These are phyloP conservation scores for Nemania sp. DNA, from an alignment of 2,329 filamentous ascomycete species.

Conservation along the genomic window DNA sequence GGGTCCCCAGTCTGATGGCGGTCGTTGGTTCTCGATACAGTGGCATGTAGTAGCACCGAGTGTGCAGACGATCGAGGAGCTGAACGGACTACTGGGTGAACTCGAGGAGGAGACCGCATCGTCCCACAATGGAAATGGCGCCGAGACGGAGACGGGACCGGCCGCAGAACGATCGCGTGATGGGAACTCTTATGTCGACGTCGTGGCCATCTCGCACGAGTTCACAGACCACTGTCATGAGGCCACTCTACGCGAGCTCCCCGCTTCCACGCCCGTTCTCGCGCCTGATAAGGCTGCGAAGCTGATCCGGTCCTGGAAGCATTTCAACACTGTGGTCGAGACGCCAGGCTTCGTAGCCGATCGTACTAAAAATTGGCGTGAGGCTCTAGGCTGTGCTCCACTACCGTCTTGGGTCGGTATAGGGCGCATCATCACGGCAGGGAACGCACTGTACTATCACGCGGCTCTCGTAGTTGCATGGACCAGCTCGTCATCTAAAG, in stretches of 20 bases:
- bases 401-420: slow-evolving; percentile 66
- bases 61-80: slow-evolving; percentile 56
- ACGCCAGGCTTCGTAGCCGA: slow-evolving; percentile 49
- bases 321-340: slow-evolving; percentile 60
- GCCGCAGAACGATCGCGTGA: neutral
- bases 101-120: slow-evolving; percentile 47
- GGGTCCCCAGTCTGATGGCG: slow-evolving; percentile 65
- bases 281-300: slow-evolving; percentile 61
- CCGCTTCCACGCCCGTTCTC: slow-evolving; percentile 58
- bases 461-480: slow-evolving; percentile 64
- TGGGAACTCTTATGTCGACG: slow-evolving; percentile 53
- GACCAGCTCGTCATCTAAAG: slow-evolving; percentile 24
- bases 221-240: slow-evolving; percentile 71
- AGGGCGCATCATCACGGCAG: slow-evolving; percentile 55
- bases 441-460: slow-evolving; percentile 63
- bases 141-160: slow-evolving; percentile 13
- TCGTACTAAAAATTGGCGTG: slow-evolving; percentile 31
- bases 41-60: slow-evolving; percentile 60
- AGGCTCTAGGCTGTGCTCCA: slow-evolving; percentile 30
- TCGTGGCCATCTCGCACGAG: slow-evolving; percentile 64
- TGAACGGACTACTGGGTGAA: slow-evolving; percentile 55
- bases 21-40: slow-evolving; percentile 67
- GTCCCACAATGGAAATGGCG: no score
- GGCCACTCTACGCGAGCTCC: slow-evolving; percentile 60
- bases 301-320: slow-evolving; percentile 59